Conservation (phyloP, 2,329 filamentous ascomycete species). For the Aspergillus novofumigatus region DNA sequence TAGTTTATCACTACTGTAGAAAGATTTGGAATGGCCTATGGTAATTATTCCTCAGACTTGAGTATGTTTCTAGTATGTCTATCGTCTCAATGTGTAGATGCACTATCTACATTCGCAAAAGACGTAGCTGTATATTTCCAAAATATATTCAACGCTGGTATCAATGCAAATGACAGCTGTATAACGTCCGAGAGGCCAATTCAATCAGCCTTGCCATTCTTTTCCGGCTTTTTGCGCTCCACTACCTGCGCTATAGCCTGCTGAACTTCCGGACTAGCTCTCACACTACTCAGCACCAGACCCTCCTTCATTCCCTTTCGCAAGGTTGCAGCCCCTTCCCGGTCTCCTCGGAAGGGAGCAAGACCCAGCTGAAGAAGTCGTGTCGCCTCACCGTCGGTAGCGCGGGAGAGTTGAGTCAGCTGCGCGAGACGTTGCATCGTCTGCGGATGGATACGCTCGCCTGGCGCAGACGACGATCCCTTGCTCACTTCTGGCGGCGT, state of each 20-base stretch:
- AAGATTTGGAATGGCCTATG: neutral
- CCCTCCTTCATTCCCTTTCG: constrained; percentile 75
- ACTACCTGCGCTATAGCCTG: constrained; percentile 70
- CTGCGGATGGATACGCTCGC: constrained; percentile 40
- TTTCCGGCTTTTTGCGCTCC: constrained; percentile 51
- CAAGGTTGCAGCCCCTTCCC: constrained; percentile 59
- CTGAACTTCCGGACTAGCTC: constrained; percentile 73
- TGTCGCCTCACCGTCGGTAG: constrained; percentile 64
- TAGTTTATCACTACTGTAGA: neutral
- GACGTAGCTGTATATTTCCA: neutral
- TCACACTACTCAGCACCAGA: constrained; percentile 80
- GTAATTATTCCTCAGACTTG: neutral
- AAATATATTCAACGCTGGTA: neutral
- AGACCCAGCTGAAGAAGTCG: constrained; percentile 73
- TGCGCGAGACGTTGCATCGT: constrained; percentile 62
- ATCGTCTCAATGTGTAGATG: neutral
- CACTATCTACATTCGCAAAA: neutral
- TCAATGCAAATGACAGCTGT: neutral
- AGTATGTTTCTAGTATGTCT: neutral
- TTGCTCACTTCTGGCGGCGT: constrained; percentile 59
- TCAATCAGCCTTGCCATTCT: constrained; percentile 16
- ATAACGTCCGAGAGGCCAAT: neutral
- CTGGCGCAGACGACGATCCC: constrained; percentile 27
- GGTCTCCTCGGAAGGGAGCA: constrained; percentile 74
- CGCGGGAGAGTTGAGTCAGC: constrained; percentile 57